These are phyloP conservation scores for Hypericum androsaemum DNA, from an alignment of 345 rosid genomes.

Conservation along the genomic window DNA sequence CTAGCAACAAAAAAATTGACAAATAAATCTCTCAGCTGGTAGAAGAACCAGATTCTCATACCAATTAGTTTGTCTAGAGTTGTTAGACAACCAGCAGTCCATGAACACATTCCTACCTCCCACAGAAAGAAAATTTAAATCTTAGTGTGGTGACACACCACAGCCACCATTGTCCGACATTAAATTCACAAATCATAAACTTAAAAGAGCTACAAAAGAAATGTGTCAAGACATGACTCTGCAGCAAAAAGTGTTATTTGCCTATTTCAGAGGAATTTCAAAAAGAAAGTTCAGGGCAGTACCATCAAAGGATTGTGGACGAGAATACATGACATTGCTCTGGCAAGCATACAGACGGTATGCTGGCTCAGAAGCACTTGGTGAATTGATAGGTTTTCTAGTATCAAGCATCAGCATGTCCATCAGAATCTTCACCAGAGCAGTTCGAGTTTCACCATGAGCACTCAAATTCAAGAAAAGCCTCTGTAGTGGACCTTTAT, in stretches of 20 bases:
- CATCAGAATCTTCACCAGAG: slow-evolving; percentile 69
- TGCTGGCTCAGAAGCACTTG: slow-evolving; percentile 47
- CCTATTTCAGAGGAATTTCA: neutral
- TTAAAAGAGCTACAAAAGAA: too few species aligned
- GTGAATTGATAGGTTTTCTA: slow-evolving; percentile 36
- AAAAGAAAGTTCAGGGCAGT: slow-evolving; percentile 11
- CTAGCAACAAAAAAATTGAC: too few species aligned
- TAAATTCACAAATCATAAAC: too few species aligned
- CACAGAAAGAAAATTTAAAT: too few species aligned
- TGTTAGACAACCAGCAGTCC: too few species aligned
- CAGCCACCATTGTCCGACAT: too few species aligned
- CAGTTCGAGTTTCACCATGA: slow-evolving; percentile 70
- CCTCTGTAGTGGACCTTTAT: slow-evolving; percentile 85
- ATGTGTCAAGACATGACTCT: neutral
- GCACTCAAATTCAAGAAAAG: slow-evolving; percentile 89
- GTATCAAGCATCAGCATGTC: slow-evolving; percentile 80
- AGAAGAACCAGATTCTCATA: too few species aligned
- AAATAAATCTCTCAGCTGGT: too few species aligned
- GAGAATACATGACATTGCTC: slow-evolving; percentile 82
- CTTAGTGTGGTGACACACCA: too few species aligned
- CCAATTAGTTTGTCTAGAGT: too few species aligned
- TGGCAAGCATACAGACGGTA: slow-evolving; percentile 90
- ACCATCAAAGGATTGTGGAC: slow-evolving; percentile 86
- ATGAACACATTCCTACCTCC: too few species aligned
- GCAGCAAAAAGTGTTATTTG: neutral